Percentiles rank a stretch among this genome's conserved stretches.
Conservation (phyloP, 1,139 yeast species). For the Petasospora rhodanensis region DNA sequence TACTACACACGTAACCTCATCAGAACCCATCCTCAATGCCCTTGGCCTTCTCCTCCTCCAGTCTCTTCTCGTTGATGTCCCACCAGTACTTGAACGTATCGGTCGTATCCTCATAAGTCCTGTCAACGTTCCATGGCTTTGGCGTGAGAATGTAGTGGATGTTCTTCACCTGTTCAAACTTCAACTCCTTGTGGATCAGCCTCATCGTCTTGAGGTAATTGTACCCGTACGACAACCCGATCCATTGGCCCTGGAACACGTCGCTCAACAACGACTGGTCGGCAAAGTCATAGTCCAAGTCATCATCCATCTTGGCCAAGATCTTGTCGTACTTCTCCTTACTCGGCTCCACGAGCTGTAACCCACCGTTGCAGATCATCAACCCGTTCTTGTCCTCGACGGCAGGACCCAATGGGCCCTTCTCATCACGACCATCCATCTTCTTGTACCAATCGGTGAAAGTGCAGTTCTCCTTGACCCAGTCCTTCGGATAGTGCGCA, state of each 20-base stretch:
- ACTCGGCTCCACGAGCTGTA: constrained; percentile 43
- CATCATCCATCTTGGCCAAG: constrained; percentile 30
- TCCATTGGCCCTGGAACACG: constrained; percentile 44
- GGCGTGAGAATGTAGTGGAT: constrained; percentile 52
- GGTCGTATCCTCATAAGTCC: constrained; percentile 25
- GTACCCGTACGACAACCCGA: constrained; percentile 45
- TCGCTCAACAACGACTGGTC: constrained; percentile 54
- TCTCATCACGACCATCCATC: constrained; percentile 12
- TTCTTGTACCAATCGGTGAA: constrained; percentile 35
- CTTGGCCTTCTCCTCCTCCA: constrained; percentile 19
- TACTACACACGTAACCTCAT: too few species aligned
- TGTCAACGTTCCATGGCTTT: constrained; percentile 50
- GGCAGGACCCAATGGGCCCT: constrained; percentile 36
- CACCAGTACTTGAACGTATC: constrained; percentile 38
- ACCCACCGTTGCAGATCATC: constrained; percentile 50
- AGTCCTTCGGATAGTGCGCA: constrained; percentile 47
- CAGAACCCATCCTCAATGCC: constrained; percentile 15
- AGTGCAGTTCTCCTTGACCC: constrained; percentile 46
- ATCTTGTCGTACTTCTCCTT: constrained; percentile 34
- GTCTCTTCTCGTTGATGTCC: constrained; percentile 36
- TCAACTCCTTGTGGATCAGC: constrained; percentile 38
- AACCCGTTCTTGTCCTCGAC: constrained; percentile 33
- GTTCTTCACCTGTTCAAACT: constrained; percentile 45
- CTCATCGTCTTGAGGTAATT: constrained; percentile 50
- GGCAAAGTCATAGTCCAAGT: constrained; percentile 42